Conservation (phyloP, 306 rosid species). For the Oxytropis ochrocephala region DNA sequence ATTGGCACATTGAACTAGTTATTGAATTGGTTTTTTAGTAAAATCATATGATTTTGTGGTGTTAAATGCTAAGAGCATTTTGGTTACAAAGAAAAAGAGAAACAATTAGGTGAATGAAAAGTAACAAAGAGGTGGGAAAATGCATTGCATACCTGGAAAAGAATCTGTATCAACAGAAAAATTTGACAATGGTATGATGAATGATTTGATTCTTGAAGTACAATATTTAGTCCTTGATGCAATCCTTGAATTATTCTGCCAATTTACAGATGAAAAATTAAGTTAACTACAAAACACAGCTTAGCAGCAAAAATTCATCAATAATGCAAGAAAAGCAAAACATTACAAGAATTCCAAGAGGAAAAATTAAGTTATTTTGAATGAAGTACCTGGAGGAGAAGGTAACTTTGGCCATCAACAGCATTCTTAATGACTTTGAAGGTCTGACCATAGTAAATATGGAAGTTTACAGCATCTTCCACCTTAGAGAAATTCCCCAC, state of each 20-base stretch:
- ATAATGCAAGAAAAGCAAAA: background rate
- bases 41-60: background rate
- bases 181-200: slow-evolving; percentile 69
- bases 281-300: slow-evolving; percentile 1
- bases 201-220: slow-evolving; percentile 90
- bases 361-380: background rate
- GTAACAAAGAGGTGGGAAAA: background rate
- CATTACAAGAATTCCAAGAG: background rate
- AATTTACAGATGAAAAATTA: background rate
- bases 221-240: slow-evolving; percentile 83
- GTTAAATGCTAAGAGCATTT: background rate
- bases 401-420: slow-evolving; percentile 83
- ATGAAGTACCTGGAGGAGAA: slow-evolving; percentile 82
- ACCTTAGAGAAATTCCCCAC: slow-evolving; percentile 63
- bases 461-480: slow-evolving; percentile 71
- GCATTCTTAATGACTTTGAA: slow-evolving; percentile 89
- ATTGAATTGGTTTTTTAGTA: background rate
- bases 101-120: background rate
- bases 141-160: slow-evolving; percentile 60
- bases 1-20: background rate
- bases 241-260: slow-evolving; percentile 72
- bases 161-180: slow-evolving; percentile 59
- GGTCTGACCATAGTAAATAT: slow-evolving; percentile 80
- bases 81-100: background rate
- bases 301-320: slow-evolving; percentile 3